These are phyloP conservation scores for Blastocladiella emersonii DNA, from an alignment of 371 early-diverging fungal species.

Conservation along the genomic window DNA sequence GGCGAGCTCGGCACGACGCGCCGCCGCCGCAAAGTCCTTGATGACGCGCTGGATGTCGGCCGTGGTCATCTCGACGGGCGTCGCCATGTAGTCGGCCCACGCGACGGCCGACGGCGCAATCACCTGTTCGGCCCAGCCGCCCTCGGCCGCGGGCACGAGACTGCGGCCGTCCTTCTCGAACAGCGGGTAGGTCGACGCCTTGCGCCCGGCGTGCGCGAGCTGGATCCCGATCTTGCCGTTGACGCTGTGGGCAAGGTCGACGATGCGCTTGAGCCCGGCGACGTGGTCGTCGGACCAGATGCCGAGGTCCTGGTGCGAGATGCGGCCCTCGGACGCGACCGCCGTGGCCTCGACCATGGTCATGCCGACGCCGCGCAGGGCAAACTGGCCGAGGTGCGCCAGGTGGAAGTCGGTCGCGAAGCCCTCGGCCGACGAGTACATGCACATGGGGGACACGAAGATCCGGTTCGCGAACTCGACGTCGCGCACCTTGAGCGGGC, in stretches of 20 bases:
- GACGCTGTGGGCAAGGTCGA: conserved; percentile 44
- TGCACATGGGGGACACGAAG: conserved; percentile 67
- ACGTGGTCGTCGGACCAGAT: conserved; percentile 68
- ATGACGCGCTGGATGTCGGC: conserved; percentile 44
- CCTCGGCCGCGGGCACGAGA: conserved; percentile 18
- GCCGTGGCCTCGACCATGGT: conserved; percentile 67
- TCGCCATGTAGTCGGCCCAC: conserved; percentile 25
- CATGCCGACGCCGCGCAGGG: conserved; percentile 55
- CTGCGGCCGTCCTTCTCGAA: not conserved
- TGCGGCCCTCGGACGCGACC: conserved; percentile 57
- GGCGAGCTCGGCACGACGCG: conserved; percentile 40
- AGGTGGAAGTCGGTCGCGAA: conserved; percentile 44
- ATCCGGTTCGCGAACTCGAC: conserved; percentile 53
- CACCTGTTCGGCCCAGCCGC: conserved; percentile 60
- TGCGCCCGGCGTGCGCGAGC: conserved; percentile 68
- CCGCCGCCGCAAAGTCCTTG: conserved; percentile 51
- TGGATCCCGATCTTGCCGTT: conserved; percentile 55
- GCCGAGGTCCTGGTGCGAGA: conserved; percentile 58
- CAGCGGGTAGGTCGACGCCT: conserved; percentile 13
- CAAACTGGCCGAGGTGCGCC: conserved; percentile 52
- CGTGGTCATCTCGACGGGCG: conserved; percentile 42
- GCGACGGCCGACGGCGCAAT: conserved; percentile 50
- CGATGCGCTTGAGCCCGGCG: conserved; percentile 37
- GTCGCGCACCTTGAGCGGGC: conserved; percentile 41
- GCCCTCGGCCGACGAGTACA: conserved; percentile 30